phyloP scores from a whole-genome alignment of 805 yeast species.

The Barnettozyma pratensis region DNA sequence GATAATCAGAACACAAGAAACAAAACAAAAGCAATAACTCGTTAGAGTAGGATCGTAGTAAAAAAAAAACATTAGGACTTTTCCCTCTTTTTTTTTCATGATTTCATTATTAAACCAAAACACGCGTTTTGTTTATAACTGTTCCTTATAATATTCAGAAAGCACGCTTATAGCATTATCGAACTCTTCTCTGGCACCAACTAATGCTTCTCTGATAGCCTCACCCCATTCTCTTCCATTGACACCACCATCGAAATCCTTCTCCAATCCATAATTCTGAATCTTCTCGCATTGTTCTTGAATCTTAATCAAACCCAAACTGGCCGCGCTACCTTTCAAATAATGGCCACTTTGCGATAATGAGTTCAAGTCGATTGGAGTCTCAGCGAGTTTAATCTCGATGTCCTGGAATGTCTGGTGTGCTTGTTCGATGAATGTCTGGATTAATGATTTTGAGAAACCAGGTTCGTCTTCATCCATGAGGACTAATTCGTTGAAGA shows the following conservation, averaged over 20 bases:
- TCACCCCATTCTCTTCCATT: slow-evolving; percentile 23
- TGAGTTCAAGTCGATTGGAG: slow-evolving; percentile 38
- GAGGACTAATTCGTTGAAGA: slow-evolving; percentile 78
- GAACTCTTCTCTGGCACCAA: slow-evolving; percentile 46
- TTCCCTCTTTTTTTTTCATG: background rate
- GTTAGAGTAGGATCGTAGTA: too few relatives aligned
- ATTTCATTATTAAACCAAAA: background rate
- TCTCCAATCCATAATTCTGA: slow-evolving; percentile 71
- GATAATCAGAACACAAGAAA: too few relatives aligned
- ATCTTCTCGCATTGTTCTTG: slow-evolving; percentile 89
- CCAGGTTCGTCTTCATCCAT: slow-evolving; percentile 98
- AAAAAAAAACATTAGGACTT: too few relatives aligned
- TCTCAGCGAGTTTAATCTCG: slow-evolving; percentile 38
- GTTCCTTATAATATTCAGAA: slow-evolving; percentile 44
- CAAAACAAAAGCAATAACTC: too few relatives aligned
- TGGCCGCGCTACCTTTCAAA: slow-evolving; percentile 92
- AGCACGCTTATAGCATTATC: slow-evolving; percentile 44
- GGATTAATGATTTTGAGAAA: slow-evolving; percentile 71
- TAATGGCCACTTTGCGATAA: slow-evolving; percentile 84
- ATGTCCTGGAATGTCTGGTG: slow-evolving; percentile 71
- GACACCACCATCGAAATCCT: slow-evolving; percentile 28
- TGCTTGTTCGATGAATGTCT: slow-evolving; percentile 88
- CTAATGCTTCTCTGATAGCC: slow-evolving; percentile 49
- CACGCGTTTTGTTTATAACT: slow-evolving; percentile 10
- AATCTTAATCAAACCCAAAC: slow-evolving; percentile 78